A percentile compares a stretch with the other conserved stretches of the same genome.
These are phyloP conservation scores for Pseudomonodictys pantanalensis DNA, from an alignment of 495 filamentous ascomycete genomes.

Conservation along the genomic window DNA sequence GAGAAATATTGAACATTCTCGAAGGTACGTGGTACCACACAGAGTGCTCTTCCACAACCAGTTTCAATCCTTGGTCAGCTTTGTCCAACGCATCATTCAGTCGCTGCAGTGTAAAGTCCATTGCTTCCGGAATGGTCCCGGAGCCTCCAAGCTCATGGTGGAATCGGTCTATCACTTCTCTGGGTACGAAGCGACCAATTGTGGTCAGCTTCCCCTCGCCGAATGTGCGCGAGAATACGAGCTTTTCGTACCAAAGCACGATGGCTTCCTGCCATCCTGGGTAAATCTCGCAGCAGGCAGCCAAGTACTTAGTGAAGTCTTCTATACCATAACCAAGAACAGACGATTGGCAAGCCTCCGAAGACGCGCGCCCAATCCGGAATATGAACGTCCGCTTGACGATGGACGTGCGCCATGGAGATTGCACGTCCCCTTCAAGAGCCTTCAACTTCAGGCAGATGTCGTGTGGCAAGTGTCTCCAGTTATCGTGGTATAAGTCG, in stretches of 20 bases:
- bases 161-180: background rate
- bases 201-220: too few relatives aligned
- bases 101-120: background rate
- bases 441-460: background rate
- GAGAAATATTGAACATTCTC: conserved; percentile 2
- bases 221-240: background rate
- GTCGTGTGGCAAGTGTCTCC: background rate
- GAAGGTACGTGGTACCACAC: conserved; percentile 3
- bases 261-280: background rate
- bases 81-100: background rate
- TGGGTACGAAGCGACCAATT: background rate
- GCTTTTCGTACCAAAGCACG: background rate
- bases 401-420: background rate
- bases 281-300: background rate
- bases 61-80: background rate
- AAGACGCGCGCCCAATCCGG: background rate
- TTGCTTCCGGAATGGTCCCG: background rate
- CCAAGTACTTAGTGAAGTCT: background rate
- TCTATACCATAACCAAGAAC: background rate
- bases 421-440: background rate
- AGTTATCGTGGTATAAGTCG: background rate
- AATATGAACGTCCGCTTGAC: background rate
- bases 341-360: background rate
- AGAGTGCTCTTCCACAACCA: background rate
- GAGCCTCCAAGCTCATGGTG: background rate